phyloP scores from a whole-genome alignment of 148 eudicot genomes.

The Amaranthus hypochondriacus region DNA sequence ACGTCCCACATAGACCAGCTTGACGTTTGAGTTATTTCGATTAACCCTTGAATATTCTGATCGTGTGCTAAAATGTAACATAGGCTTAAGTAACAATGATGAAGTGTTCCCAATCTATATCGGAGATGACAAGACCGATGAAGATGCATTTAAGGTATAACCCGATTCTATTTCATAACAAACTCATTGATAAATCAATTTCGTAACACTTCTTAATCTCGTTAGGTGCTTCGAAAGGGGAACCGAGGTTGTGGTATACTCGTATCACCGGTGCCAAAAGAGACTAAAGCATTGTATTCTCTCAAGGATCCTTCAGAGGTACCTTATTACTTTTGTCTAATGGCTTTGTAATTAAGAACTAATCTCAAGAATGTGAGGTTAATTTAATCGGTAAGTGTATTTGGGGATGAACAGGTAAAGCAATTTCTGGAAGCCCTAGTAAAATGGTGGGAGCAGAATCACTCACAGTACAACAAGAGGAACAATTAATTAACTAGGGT shows the following conservation, averaged over 20 bases:
- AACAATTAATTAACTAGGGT: slow-evolving; percentile 2
- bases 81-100: slow-evolving; percentile 46
- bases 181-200: too few relatives aligned
- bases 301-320: slow-evolving; percentile 65
- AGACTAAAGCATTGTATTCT: slow-evolving; percentile 76
- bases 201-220: too few relatives aligned
- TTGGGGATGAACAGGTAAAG: slow-evolving; percentile 35
- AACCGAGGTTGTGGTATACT: slow-evolving; percentile 73
- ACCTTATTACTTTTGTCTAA: background rate
- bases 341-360: slow-evolving; percentile 10
- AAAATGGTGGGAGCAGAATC: slow-evolving; percentile 38
- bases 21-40: too few relatives aligned
- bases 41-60: background rate
- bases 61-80: background rate
- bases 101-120: slow-evolving; percentile 78
- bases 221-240: slow-evolving; percentile 50
- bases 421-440: slow-evolving; percentile 43
- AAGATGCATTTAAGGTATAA: slow-evolving; percentile 85
- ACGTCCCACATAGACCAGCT: too few relatives aligned
- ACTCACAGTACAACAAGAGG: slow-evolving; percentile 7
- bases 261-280: slow-evolving; percentile 62
- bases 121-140: slow-evolving; percentile 88
- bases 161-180: background rate
- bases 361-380: slow-evolving; percentile 6
- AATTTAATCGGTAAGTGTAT: background rate